These are phyloP conservation scores for Mycosarcoma mackinlayi DNA, from an alignment of 1,284 basidiomycete species.

Conservation along the genomic window DNA sequence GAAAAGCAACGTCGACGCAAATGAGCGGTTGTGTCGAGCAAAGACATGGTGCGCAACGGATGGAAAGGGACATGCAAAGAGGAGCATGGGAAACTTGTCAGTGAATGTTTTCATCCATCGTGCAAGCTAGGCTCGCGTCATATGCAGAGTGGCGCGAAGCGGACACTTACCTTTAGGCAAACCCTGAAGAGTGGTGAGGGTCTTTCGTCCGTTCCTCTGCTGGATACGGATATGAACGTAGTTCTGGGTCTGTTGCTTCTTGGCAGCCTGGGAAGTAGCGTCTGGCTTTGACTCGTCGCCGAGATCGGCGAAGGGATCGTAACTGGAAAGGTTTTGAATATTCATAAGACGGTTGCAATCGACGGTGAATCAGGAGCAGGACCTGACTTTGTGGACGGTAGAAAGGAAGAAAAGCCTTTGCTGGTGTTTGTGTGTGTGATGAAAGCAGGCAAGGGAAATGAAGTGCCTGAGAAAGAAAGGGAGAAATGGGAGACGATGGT, in stretches of 20 bases:
- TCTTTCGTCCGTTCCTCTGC: slow-evolving; percentile 99
- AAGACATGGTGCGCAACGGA: too few species aligned
- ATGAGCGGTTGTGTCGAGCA: neutral
- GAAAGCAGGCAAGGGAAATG: slow-evolving; percentile 1
- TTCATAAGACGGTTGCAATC: slow-evolving; percentile 63
- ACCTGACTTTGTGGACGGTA: slow-evolving; percentile 28
- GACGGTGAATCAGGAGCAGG: slow-evolving; percentile 53
- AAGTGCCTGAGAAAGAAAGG: neutral
- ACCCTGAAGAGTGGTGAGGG: slow-evolving; percentile 96
- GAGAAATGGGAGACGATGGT: neutral
- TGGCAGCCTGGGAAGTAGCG: slow-evolving; percentile 44
- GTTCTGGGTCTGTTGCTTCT: slow-evolving; percentile 62
- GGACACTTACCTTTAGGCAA: slow-evolving; percentile 81
- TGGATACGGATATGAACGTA: slow-evolving; percentile 78
- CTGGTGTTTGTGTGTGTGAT: neutral
- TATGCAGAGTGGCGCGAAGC: too few species aligned
- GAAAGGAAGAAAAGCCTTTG: slow-evolving; percentile 9
- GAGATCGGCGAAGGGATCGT: slow-evolving; percentile 69
- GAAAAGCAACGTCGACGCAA: neutral
- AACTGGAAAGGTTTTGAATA: slow-evolving; percentile 68
- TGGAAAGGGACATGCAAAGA: too few species aligned
- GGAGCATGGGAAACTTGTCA: too few species aligned
- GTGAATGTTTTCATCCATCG: too few species aligned
- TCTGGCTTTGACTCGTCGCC: slow-evolving; percentile 61
- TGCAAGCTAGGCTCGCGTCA: neutral